Conservation (phyloP, 139 green algal species). For the Chlamydomonas eustigma region DNA sequence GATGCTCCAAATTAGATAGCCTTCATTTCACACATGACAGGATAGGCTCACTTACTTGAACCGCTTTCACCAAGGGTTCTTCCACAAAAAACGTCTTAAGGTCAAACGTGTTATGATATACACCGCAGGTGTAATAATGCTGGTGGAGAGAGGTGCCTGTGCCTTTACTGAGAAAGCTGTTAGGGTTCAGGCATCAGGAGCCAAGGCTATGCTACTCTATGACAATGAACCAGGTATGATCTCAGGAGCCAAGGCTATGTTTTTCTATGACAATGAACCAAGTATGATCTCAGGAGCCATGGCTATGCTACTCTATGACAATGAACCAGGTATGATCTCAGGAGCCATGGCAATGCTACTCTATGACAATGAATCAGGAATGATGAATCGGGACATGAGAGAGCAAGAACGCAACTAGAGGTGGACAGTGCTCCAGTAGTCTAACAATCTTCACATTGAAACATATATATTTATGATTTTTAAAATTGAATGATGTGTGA, state of each 20-base stretch:
- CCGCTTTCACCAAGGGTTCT: too few species aligned
- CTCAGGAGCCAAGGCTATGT: slow-evolving; percentile 46
- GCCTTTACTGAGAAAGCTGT: slow-evolving; percentile 58
- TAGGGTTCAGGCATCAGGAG: slow-evolving; percentile 43
- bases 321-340: slow-evolving; percentile 38
- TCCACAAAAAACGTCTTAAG: too few species aligned
- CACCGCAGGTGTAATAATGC: too few species aligned
- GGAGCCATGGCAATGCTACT: slow-evolving; percentile 54
- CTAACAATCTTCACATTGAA: too few species aligned
- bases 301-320: slow-evolving; percentile 60
- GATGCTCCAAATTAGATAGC: too few species aligned
- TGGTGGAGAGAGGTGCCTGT: slow-evolving; percentile 64
- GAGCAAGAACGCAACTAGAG: slow-evolving; percentile 35
- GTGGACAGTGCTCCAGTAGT: not conserved
- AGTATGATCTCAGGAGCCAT: slow-evolving; percentile 40
- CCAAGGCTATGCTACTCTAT: slow-evolving; percentile 53
- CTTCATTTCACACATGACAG: too few species aligned
- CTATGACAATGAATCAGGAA: slow-evolving; percentile 47
- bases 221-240: slow-evolving; percentile 44
- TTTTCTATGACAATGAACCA: slow-evolving; percentile 53
- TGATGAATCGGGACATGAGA: slow-evolving; percentile 28
- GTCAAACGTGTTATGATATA: too few species aligned
- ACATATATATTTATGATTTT: too few species aligned
- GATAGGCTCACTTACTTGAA: too few species aligned
- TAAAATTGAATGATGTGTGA: too few species aligned